Conservation (phyloP, 148 eudicot species). For the Arctostaphylos glauca region DNA sequence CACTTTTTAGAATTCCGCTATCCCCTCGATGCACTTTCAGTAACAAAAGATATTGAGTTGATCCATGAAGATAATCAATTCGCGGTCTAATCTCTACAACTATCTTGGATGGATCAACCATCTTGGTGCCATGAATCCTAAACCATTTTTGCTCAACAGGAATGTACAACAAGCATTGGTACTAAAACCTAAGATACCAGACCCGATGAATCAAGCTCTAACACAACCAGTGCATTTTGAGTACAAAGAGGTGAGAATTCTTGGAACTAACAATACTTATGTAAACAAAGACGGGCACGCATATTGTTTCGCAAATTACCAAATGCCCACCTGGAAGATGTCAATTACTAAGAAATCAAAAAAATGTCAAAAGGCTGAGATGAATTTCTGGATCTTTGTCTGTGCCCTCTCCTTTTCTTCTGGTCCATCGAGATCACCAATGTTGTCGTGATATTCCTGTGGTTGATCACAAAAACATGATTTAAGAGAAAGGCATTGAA, state of each 20-base stretch:
- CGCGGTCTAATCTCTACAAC: too few species aligned
- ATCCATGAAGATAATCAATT: too few species aligned
- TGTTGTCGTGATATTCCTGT: constrained; percentile 92
- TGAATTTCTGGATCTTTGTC: constrained; percentile 68
- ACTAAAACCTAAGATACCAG: not conserved
- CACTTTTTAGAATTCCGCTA: too few species aligned
- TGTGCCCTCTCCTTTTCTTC: constrained; percentile 96
- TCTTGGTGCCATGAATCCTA: not conserved
- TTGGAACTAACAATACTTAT: not conserved
- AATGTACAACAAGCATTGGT: not conserved
- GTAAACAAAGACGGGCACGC: not conserved
- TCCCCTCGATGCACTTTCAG: too few species aligned
- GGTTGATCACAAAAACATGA: not conserved
- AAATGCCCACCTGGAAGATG: not conserved
- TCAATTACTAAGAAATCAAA: not conserved
- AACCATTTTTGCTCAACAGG: not conserved
- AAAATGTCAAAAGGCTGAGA: constrained; percentile 49
- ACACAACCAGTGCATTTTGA: not conserved
- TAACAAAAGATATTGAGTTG: too few species aligned
- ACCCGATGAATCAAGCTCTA: not conserved
- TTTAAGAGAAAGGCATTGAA: constrained; percentile 1
- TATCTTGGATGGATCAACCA: too few species aligned
- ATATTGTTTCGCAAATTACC: constrained; percentile 7
- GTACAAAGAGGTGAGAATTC: not conserved
- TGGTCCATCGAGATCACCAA: constrained; percentile 97